phyloP scores from a whole-genome alignment of 2,329 filamentous ascomycete genomes.

The Lachnellula subtilissima region DNA sequence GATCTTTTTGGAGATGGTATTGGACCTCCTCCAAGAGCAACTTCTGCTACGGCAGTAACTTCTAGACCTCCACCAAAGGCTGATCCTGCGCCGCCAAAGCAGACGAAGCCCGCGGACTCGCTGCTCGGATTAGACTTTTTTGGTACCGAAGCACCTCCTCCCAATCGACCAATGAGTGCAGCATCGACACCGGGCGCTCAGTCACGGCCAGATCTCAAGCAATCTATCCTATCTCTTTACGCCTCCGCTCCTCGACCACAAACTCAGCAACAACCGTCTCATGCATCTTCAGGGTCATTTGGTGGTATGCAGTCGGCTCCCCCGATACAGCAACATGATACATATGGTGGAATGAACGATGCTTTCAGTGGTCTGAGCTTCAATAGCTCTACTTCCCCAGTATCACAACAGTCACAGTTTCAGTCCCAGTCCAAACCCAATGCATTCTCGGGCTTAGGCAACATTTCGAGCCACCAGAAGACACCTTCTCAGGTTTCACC shows the following conservation, averaged over 20 bases:
- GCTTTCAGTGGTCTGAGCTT: conserved; percentile 73
- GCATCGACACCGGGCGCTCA: conserved; percentile 59
- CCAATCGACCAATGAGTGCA: conserved; percentile 80
- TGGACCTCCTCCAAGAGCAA: conserved; percentile 63
- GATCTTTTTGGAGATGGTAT: conserved; percentile 79
- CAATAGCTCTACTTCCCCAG: conserved; percentile 41
- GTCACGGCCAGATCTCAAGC: conserved; percentile 89
- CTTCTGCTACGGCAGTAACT: conserved; percentile 62
- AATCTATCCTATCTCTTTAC: conserved; percentile 94
- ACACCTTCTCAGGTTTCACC: conserved; percentile 40
- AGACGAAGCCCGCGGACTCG: conserved; percentile 75
- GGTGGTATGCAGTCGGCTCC: conserved; percentile 61
- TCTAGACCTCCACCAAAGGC: conserved; percentile 50
- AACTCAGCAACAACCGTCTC: conserved; percentile 46
- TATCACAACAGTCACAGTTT: conserved; percentile 34
- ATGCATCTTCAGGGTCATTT: conserved; percentile 59
- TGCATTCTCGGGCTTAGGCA: conserved; percentile 46
- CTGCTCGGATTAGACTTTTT: conserved; percentile 91
- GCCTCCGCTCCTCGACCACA: conserved; percentile 78
- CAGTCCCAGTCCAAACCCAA: conserved; percentile 35
- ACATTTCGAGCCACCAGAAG: conserved; percentile 37
- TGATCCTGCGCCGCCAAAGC: conserved; percentile 60
- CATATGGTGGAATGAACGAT: conserved; percentile 60
- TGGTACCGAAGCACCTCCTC: conserved; percentile 62
- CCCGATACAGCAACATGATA: conserved; percentile 30